A percentile compares a stretch with the other conserved stretches of the same genome.
Evolutionary conservation across 176 grass and related monocot species (phyloP).

Genomic region (Pontederia crassipes): DNA sequence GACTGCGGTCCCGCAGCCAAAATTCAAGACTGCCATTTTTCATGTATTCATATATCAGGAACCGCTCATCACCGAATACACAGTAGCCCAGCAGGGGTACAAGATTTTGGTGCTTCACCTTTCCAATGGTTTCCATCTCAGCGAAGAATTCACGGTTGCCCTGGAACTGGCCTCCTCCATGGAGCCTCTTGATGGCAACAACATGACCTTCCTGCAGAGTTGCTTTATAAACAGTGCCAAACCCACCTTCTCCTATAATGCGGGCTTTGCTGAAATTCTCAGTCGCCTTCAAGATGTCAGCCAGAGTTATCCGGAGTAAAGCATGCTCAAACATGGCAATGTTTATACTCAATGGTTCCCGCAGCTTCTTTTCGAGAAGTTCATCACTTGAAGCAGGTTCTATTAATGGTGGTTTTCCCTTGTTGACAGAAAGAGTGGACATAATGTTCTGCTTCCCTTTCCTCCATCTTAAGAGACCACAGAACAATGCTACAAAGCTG

Average conservation of each 20-base stretch:
- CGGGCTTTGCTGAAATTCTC: slow-evolving; percentile 25
- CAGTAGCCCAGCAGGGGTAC: slow-evolving; percentile 52
- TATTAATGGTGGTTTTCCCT: slow-evolving; percentile 34
- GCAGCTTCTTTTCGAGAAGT: slow-evolving; percentile 66
- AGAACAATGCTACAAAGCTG: slow-evolving; percentile 32
- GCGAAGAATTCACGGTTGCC: slow-evolving; percentile 37
- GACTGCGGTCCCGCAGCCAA: slow-evolving; percentile 45
- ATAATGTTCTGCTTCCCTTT: slow-evolving; percentile 26
- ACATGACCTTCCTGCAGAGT: slow-evolving; percentile 23
- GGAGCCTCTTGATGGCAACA: slow-evolving; percentile 48
- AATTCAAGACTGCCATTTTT: slow-evolving; percentile 43
- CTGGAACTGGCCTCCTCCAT: slow-evolving; percentile 51
- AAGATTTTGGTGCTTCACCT: slow-evolving; percentile 35
- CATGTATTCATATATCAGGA: slow-evolving; percentile 59
- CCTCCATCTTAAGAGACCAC: slow-evolving; percentile 41
- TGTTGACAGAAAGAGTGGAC: slow-evolving; percentile 32
- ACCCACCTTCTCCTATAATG: slow-evolving; percentile 36
- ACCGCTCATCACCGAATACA: slow-evolving; percentile 23
- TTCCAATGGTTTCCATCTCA: slow-evolving; percentile 26
- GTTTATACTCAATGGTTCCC: slow-evolving; percentile 71
- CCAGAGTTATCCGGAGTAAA: slow-evolving; percentile 15
- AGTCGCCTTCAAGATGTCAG: slow-evolving; percentile 39
- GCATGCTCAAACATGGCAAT: not conserved
- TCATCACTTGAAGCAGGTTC: slow-evolving; percentile 79
- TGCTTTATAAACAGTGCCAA: slow-evolving; percentile 42